Percentiles rank a stretch among this genome's conserved stretches.
Evolutionary conservation across 192 early-diverging fungal genomes (phyloP).

Genomic region (Coemansia sp.): DNA sequence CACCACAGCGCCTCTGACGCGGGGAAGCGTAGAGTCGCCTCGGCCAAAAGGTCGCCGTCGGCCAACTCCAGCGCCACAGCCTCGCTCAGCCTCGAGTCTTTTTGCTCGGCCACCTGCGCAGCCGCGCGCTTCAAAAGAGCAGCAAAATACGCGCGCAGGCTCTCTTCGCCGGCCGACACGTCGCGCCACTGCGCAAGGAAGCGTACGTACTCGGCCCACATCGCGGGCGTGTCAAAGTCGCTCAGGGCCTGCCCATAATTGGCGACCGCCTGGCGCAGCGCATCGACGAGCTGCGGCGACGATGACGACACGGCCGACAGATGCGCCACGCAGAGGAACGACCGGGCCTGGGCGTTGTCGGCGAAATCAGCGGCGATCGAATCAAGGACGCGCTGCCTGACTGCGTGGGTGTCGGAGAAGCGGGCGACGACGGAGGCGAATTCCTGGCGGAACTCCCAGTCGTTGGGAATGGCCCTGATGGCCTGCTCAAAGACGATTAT

Average conservation of each 20-base stretch:
- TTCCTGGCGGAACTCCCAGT: conserved; percentile 74
- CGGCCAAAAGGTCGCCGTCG: conserved; percentile 24
- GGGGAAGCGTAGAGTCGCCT: conserved; percentile 34
- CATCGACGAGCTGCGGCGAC: conserved; percentile 62
- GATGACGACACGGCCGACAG: conserved; percentile 63
- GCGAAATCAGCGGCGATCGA: conserved; percentile 45
- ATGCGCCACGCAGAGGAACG: conserved; percentile 62
- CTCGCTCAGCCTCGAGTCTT: conserved; percentile 48
- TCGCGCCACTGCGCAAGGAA: conserved; percentile 63
- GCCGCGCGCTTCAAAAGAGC: conserved; percentile 62
- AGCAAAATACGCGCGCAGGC: conserved; percentile 36
- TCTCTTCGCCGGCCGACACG: background rate
- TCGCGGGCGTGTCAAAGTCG: conserved; percentile 47
- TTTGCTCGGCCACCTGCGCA: conserved; percentile 59
- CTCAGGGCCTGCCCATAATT: conserved; percentile 60
- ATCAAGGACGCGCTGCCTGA: conserved; percentile 16
- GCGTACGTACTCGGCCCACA: conserved; percentile 67
- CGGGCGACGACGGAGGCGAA: conserved; percentile 66
- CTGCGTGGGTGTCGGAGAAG: conserved; percentile 57
- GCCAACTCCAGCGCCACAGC: conserved; percentile 59
- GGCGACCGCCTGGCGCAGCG: conserved; percentile 49
- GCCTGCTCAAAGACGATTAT: conserved; percentile 81
- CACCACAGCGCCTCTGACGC: conserved; percentile 34
- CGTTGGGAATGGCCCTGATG: conserved; percentile 71
- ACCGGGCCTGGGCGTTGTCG: conserved; percentile 35